A percentile compares a stretch with the other conserved stretches of the same genome.
Conservation (phyloP, 169 alveolate genomes). For the Theileria annulata region DNA sequence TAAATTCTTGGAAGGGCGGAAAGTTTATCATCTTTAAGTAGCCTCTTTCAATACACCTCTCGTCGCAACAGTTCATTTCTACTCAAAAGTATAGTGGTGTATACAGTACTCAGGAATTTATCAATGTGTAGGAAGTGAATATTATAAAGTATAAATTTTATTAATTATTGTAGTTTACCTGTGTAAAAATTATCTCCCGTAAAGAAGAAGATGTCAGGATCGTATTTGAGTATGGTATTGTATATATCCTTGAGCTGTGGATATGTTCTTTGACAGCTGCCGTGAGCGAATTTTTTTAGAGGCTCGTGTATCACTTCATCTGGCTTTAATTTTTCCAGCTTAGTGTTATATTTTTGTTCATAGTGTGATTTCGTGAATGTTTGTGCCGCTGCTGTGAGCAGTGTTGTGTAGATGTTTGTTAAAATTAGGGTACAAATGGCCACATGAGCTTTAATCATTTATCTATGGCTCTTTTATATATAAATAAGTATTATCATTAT, state of each 20-base stretch:
- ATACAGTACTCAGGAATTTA: not conserved
- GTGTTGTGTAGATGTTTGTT: not conserved
- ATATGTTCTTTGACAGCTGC: constrained; percentile 65
- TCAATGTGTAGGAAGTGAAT: not conserved
- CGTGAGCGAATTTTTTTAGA: constrained; percentile 51
- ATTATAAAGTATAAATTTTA: no score
- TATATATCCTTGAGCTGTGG: constrained; percentile 26
- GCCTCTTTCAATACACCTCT: constrained; percentile 62
- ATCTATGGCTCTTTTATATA: not conserved
- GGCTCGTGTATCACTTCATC: constrained; percentile 57
- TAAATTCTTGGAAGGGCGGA: constrained; percentile 53
- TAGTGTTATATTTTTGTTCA: constrained; percentile 9
- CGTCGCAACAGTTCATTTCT: constrained; percentile 64
- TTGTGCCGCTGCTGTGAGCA: not conserved
- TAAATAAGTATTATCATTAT: no score
- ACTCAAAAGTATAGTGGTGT: not conserved
- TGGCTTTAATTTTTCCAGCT: not conserved
- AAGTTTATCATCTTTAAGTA: constrained; percentile 60
- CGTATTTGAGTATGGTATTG: constrained; percentile 38
- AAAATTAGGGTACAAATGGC: not conserved
- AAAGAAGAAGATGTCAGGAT: constrained; percentile 80
- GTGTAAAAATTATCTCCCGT: constrained; percentile 80
- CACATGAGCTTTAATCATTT: not conserved
- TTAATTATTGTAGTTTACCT: constrained; percentile 12
- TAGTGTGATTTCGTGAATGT: constrained; percentile 14